Conservation (phyloP, 306 rosid species). For the Chamaecrista fasciculata region DNA sequence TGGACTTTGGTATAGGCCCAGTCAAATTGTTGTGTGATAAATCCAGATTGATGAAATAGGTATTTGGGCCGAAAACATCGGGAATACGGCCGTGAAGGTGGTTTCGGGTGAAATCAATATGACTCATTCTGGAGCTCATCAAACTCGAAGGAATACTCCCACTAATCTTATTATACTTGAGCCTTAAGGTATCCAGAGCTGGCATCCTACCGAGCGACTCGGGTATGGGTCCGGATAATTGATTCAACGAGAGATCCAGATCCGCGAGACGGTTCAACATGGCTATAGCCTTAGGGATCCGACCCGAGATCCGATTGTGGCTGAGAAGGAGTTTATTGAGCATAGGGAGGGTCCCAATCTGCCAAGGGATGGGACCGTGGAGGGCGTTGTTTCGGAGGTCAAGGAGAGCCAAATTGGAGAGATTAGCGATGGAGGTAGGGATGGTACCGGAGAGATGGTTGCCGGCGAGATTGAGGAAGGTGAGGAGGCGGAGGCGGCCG, state of each 20-base stretch:
- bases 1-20: slow-evolving; percentile 60
- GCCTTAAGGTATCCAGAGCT: slow-evolving; percentile 60
- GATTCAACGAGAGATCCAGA: slow-evolving; percentile 68
- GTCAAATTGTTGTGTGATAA: slow-evolving; percentile 51
- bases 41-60: slow-evolving; percentile 76
- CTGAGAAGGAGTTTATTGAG: slow-evolving; percentile 63
- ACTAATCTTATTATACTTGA: slow-evolving; percentile 55
- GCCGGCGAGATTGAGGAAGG: slow-evolving; percentile 68
- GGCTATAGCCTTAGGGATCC: slow-evolving; percentile 50
- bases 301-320: slow-evolving; percentile 56
- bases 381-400: slow-evolving; percentile 80
- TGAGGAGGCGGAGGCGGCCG: slow-evolving; percentile 55
- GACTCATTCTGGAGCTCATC: slow-evolving; percentile 51
- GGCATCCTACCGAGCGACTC: slow-evolving; percentile 55
- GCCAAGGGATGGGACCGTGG: slow-evolving; percentile 52
- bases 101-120: slow-evolving; percentile 72
- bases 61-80: slow-evolving; percentile 43
- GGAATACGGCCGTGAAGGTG: slow-evolving; percentile 50
- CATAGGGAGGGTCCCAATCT: slow-evolving; percentile 45
- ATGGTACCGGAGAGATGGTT: slow-evolving; percentile 65
- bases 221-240: slow-evolving; percentile 64
- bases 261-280: slow-evolving; percentile 59
- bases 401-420: slow-evolving; percentile 54
- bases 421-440: slow-evolving; percentile 46
- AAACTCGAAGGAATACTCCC: slow-evolving; percentile 58